phyloP scores from a whole-genome alignment of 805 yeast species.

The Pichia rugopelliculosa region DNA sequence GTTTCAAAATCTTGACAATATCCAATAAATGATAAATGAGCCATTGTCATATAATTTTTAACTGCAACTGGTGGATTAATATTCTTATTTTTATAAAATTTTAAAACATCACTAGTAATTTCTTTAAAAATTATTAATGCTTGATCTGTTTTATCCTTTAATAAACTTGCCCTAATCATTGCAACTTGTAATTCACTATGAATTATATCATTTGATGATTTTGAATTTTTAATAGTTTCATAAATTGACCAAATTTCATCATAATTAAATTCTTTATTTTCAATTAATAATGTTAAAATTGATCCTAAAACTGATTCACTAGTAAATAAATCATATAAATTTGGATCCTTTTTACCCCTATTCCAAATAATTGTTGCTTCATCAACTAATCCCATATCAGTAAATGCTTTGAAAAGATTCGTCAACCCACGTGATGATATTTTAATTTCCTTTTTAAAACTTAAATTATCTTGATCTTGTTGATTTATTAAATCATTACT shows the following conservation, averaged over 20 bases:
- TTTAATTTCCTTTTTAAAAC: constrained; percentile 25
- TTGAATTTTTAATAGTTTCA: constrained; percentile 30
- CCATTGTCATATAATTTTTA: constrained; percentile 53
- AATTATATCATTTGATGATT: constrained; percentile 15
- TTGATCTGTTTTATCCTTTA: constrained; percentile 52
- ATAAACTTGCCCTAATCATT: constrained; percentile 64
- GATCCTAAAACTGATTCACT: constrained; percentile 62
- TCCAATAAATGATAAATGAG: constrained; percentile 74
- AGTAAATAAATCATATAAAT: constrained; percentile 39
- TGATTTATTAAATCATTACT: constrained; percentile 31
- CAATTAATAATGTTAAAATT: constrained; percentile 58
- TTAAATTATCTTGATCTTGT: not conserved
- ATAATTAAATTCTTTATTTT: constrained; percentile 48
- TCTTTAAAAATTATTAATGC: constrained; percentile 59
- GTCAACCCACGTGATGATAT: constrained; percentile 47
- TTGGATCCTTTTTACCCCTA: constrained; percentile 39
- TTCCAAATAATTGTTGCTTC: constrained; percentile 69
- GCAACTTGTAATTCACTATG: constrained; percentile 52
- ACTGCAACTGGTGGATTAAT: constrained; percentile 25
- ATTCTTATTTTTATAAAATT: constrained; percentile 16
- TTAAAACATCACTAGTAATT: constrained; percentile 43
- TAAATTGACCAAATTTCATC: constrained; percentile 52
- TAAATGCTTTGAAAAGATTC: constrained; percentile 48
- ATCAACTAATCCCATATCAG: constrained; percentile 48
- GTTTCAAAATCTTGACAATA: constrained; percentile 62